Base-by-base conservation (phyloP, 768 basidiomycete genomes). In the Cytidiella melzeri region DNA sequence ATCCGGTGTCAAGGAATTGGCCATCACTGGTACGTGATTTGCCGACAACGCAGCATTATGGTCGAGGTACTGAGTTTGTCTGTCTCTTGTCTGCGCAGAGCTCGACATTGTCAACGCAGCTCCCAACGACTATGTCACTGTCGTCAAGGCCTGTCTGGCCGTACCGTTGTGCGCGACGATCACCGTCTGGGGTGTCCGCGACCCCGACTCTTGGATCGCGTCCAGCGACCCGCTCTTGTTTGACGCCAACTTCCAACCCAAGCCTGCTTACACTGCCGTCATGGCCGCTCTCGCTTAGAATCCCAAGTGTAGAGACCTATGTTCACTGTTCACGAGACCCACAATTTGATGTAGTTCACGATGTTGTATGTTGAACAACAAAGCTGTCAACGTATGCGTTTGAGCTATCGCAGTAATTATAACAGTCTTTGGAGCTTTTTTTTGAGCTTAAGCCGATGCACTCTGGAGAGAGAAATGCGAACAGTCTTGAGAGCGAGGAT, bases 141-240 rank as follows among this genome's bases (percentile, higher is more conserved):
- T 75, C 38, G 68, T 68, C 19, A 70, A 70, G 25, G 76, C 76
- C 5, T 79, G 75, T 58, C 54, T 76, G 41, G 62, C 61, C 25
- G 67, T 68, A 9, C 60, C 71, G 1, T 52, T 55, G 15, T 77
- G 76, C 57, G 66, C 74, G 23, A 65, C 69, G n/a, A 73, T 77
- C 60, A 76, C 75, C 25, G 66, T 64, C 41, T 77, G 74, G 74
- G 73, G 73, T 58, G 71, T 76, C 37, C 67, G 69, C 57, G 74
- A 77, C 55, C 60, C 62, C 41, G 68, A 75, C 63, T 76, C 75
- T 3, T 78, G 74, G 74, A 65, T 72, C 43, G 58, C 73, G 3
- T 67, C 67, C 57, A 56, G 57, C 24, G 68, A 58, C 38, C 72
- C 73, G n/a, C 66, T 76, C 30, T 67, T 77, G 23, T 77, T 70